Evolutionary conservation across 164 flowering plant species (phyloP).

Genomic region (Saururus chinensis): DNA sequence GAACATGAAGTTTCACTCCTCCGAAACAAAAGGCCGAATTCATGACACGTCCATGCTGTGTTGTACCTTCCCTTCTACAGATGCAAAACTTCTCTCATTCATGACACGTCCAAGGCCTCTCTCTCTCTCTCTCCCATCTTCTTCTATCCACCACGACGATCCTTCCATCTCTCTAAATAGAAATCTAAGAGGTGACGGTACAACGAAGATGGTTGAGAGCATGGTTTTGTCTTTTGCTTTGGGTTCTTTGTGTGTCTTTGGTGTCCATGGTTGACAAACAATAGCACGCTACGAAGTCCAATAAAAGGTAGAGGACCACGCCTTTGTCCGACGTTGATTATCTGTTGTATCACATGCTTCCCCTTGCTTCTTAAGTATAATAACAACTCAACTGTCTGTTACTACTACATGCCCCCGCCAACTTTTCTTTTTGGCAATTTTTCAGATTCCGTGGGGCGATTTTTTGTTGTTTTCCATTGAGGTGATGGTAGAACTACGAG

Average conservation of each 20-base stretch:
- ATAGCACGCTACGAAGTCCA: slow-evolving; percentile 13
- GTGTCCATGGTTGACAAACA: slow-evolving; percentile 16
- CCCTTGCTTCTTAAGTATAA: slow-evolving; percentile 13
- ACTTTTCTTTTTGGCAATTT: no score
- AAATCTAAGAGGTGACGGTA: slow-evolving; percentile 13
- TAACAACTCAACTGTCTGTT: no score
- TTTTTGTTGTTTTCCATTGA: no score
- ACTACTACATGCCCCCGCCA: no score
- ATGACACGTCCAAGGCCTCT: no score
- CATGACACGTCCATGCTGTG: no score
- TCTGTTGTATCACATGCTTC: slow-evolving; percentile 21
- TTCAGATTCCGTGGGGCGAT: no score
- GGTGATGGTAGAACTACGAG: no score
- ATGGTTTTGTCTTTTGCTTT: slow-evolving; percentile 25
- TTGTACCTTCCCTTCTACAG: neutral
- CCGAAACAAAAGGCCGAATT: no score
- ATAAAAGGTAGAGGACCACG: slow-evolving; percentile 15
- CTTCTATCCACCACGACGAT: no score
- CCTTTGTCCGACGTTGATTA: slow-evolving; percentile 5
- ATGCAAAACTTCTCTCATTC: slow-evolving; percentile 5
- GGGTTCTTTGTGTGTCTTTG: slow-evolving; percentile 17
- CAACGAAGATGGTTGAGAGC: slow-evolving; percentile 21
- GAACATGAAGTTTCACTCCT: neutral
- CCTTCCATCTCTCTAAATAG: slow-evolving; percentile 2
- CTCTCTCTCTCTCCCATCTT: no score